Evolutionary conservation across 2,329 filamentous ascomycete genomes (phyloP), one percentile per base, ranked within the genome.

Genomic region (Neurospora sp.): DNA sequence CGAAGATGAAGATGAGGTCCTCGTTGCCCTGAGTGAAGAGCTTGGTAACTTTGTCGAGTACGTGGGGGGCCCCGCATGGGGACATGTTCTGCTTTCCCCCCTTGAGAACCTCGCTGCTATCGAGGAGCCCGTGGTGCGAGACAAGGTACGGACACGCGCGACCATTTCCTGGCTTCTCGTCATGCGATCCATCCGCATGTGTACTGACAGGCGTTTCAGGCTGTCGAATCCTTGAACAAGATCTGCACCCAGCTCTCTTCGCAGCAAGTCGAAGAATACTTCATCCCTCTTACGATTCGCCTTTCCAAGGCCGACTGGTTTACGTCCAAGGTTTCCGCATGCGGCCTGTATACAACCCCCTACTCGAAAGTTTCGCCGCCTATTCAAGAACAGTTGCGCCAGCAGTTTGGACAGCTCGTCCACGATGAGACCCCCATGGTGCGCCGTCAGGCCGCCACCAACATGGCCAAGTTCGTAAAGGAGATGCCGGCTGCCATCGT

Each of bases 221-320:
- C 96, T 74, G 96, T 99, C 79, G 96, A 99, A 81, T 99, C 96
- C 66, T 88, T 99, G 76, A 99, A 99, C 88, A 99, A 97, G 85
- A 98, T 99, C 81, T 98, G 96, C 87, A 89, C 90, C 79, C 89
- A 97, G 80, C 87, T 99, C 69, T 97, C 93, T 67, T 85, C 93
- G 76, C 88, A 93, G 81, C 96, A 99, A 84, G 91, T 98, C 79
- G 96, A 99, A 85, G 92, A 97, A 78, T 92, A 94, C 82, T 98
- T 98, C 83, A 95, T 99, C 76, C 96, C 96, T 72, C 90, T 99
- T 78, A 94, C 94, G 71, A 88, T 97, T 78, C 93, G 96, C 79
- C 92, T 99, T 72, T 96, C 96, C 74, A 99, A 98, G 87, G 96
- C 96, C 82, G 96, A 99, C 83, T 99, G 96, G 96, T 99, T 99